These are phyloP conservation scores for Colletotrichum sp. DNA, from an alignment of 2,329 filamentous ascomycete species.

Conservation along the genomic window DNA sequence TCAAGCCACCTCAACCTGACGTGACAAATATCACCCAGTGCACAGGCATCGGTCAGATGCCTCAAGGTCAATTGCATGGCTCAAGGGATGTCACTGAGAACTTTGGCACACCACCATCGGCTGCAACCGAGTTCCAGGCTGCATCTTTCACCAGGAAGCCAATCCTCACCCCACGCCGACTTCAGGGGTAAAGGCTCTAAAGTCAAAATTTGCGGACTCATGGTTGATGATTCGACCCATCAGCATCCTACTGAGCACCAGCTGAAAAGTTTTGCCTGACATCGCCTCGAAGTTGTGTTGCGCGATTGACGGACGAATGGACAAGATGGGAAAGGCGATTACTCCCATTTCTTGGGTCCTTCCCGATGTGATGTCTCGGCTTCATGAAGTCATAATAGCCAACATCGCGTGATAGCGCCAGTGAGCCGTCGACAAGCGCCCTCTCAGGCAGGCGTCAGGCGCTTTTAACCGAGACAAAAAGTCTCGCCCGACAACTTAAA, in stretches of 20 bases:
- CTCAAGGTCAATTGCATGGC: not conserved
- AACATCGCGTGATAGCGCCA: conserved; percentile 6
- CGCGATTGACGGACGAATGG: not conserved
- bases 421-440: conserved; percentile 12
- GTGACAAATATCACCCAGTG: not conserved
- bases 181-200: not conserved
- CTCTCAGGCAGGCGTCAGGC: not conserved
- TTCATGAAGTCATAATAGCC: conserved; percentile 6
- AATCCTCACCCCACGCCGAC: conserved; percentile 3
- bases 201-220: not conserved
- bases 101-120: not conserved
- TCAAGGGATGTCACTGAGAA: not conserved
- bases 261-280: not conserved
- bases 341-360: not conserved
- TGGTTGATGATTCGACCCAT: not conserved
- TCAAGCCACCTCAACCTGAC: not conserved
- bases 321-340: not conserved
- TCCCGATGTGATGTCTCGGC: conserved; percentile 9
- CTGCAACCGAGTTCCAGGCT: not conserved
- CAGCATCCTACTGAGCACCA: not conserved
- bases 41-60: not conserved
- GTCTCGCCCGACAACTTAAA: not conserved
- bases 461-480: not conserved
- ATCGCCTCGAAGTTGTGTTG: not conserved
- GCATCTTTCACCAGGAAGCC: not conserved